Evolutionary conservation across 2,329 filamentous ascomycete species (phyloP), one percentile per base, ranked within the genome.

Genomic region (Rutstroemia sp.): DNA sequence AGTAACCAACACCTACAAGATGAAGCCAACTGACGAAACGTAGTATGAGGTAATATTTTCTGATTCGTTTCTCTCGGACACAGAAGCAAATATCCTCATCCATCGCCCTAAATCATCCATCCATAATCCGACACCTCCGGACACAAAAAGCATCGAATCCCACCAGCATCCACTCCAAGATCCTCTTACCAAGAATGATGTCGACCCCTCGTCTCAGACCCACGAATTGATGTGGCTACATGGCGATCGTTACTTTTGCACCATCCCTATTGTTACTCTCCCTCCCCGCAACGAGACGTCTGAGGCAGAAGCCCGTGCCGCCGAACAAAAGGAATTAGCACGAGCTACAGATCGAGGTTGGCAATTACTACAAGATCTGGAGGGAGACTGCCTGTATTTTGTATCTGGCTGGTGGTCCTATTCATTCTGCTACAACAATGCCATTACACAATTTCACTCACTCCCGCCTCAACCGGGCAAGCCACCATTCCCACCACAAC

Each of bases 391-490:
- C 71, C 77, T 89, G 63, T 89, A 87, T 69, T 88, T 83, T 69
- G 74, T 86, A 23, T 83, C 80, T 12, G 86, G 85, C 2, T 89
- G 86, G 86, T 89, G 86, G 86, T 86, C 82, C 55, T 89, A 89
- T 68, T 82, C 81, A 37, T 89, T 88, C 69, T 89, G 86, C 72
- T 87, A 88, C 72, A 84, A 84, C 66, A 75, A 81, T 45, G 78
- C 86, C 62, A 80, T 89, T 56, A 85, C 81, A 68, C 86, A 89
- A 68, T 89, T 88, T 70, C 86, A 89, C 70, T 83, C 83, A 60
- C 73, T 88, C 53, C 78, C 85, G 5, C 79, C 82, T 0, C 78
- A 80, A 17, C 77, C 78, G 17, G 82, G 82, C 1, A 76, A 82
- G 17, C 80, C 82, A 1, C 72, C 76, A 27, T 85, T 82, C 62